Evolutionary conservation across 2,329 filamentous ascomycete genomes (phyloP).

Genomic region (Epichloe gansuensis): DNA sequence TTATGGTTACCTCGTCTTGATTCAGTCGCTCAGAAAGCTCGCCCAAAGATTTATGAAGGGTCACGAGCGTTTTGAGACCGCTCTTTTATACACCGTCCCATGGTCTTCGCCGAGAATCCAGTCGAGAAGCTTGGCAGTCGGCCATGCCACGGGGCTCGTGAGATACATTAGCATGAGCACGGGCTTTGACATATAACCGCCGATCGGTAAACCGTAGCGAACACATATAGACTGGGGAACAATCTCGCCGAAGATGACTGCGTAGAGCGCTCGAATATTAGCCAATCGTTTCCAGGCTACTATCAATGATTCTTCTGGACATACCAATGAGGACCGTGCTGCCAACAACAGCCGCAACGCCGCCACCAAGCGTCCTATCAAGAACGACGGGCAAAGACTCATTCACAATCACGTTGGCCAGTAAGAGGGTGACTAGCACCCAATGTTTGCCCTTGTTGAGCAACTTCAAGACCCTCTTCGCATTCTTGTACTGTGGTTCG

Average conservation of each 20-base stretch:
- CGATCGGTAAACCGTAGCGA: slow-evolving; percentile 88
- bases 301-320: slow-evolving; percentile 13
- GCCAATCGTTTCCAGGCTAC: slow-evolving; percentile 4
- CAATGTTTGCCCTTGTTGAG: slow-evolving; percentile 89
- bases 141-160: slow-evolving; percentile 81
- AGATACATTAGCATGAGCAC: slow-evolving; percentile 87
- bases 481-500: slow-evolving; percentile 77
- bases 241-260: slow-evolving; percentile 96
- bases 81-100: slow-evolving; percentile 97
- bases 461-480: slow-evolving; percentile 65
- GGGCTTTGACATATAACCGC: slow-evolving; percentile 81
- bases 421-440: slow-evolving; percentile 86
- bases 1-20: slow-evolving; percentile 97
- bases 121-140: slow-evolving; percentile 90
- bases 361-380: slow-evolving; percentile 85
- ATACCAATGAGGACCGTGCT: slow-evolving; percentile 89
- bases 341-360: slow-evolving; percentile 85
- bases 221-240: slow-evolving; percentile 94
- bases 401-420: slow-evolving; percentile 97
- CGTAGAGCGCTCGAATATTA: slow-evolving; percentile 3
- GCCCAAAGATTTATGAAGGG: slow-evolving; percentile 83
- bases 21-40: slow-evolving; percentile 81
- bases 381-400: slow-evolving; percentile 92
- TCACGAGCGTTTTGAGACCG: slow-evolving; percentile 90
- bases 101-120: slow-evolving; percentile 88